A percentile compares a stretch with the other conserved stretches of the same genome.
phyloP scores from a whole-genome alignment of 345 rosid genomes.

The Aquilaria sinensis region DNA sequence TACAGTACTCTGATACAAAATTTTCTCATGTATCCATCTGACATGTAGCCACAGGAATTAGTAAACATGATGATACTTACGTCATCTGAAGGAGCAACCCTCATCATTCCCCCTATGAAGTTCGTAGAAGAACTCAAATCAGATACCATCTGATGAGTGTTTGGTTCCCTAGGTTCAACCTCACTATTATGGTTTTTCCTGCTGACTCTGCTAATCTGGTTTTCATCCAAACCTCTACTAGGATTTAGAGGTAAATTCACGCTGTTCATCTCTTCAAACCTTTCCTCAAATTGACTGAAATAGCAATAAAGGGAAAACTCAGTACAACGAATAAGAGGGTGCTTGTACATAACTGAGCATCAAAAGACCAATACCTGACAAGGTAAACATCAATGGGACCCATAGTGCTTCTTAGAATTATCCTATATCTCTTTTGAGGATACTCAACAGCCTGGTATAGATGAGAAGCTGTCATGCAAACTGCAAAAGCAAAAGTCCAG shows the following conservation, averaged over 20 bases:
- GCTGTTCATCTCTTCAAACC: constrained; percentile 70
- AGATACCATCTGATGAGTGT: constrained; percentile 33
- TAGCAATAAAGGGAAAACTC: constrained; percentile 8
- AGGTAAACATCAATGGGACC: constrained; percentile 98
- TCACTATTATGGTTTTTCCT: constrained; percentile 33
- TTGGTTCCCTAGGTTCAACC: constrained; percentile 33
- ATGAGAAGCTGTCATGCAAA: constrained; percentile 22
- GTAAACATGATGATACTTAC: constrained; percentile 37
- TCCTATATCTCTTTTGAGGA: constrained; percentile 84
- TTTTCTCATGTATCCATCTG: too few species aligned
- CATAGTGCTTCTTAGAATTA: constrained; percentile 92
- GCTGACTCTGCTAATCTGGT: constrained; percentile 36
- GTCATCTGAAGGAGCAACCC: constrained; percentile 81
- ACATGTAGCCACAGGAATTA: not conserved
- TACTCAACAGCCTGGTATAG: constrained; percentile 59
- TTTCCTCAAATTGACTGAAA: constrained; percentile 86
- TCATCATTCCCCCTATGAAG: constrained; percentile 79
- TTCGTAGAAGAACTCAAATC: constrained; percentile 66
- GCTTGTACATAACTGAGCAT: not conserved
- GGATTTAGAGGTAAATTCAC: constrained; percentile 45
- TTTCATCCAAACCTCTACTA: constrained; percentile 54
- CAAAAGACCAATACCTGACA: constrained; percentile 49
- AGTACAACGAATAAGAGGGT: not conserved
- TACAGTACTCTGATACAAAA: too few species aligned
- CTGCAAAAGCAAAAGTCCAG: constrained; percentile 8